Percentiles rank a stretch among this genome's conserved stretches.
Evolutionary conservation across 352 stramenopile genomes (phyloP).

Genomic region (Globisporangium irregulare): DNA sequence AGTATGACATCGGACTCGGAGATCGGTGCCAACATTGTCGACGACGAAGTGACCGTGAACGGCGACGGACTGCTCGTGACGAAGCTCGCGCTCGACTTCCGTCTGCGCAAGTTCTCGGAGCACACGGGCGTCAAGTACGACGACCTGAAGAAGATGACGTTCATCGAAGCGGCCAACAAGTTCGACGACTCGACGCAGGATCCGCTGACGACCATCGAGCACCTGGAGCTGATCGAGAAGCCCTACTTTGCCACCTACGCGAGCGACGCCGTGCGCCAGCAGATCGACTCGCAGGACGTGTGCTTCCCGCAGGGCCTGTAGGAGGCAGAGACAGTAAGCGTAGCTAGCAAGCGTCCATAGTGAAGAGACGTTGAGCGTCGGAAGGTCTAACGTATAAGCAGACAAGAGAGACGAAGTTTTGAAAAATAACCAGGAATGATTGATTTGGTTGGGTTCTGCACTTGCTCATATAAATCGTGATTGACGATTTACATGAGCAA

Average conservation of each 20-base stretch:
- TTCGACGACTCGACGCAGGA: constrained; percentile 30
- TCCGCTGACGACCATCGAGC: constrained; percentile 27
- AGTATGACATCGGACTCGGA: constrained; percentile 69
- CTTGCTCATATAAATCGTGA: constrained; percentile 2
- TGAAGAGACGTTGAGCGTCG: background rate
- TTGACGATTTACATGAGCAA: background rate
- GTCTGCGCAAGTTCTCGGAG: constrained; percentile 61
- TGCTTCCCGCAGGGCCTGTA: constrained; percentile 11
- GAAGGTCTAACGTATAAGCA: no score
- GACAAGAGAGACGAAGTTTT: background rate
- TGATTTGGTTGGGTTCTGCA: background rate
- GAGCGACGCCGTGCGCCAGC: constrained; percentile 18
- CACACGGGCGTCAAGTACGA: constrained; percentile 36
- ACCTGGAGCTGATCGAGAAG: constrained; percentile 22
- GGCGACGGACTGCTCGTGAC: constrained; percentile 32
- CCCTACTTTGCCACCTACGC: constrained; percentile 23
- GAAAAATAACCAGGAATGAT: background rate
- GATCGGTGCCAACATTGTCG: constrained; percentile 52
- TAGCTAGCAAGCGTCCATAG: background rate
- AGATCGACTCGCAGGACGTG: constrained; percentile 21
- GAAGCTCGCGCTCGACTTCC: constrained; percentile 42
- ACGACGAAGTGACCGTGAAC: constrained; percentile 26
- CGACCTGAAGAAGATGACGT: constrained; percentile 37
- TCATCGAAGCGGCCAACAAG: constrained; percentile 36
- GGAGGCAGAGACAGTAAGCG: background rate